Conservation (phyloP, 2,329 filamentous ascomycete species). For the Helotiales sp. region DNA sequence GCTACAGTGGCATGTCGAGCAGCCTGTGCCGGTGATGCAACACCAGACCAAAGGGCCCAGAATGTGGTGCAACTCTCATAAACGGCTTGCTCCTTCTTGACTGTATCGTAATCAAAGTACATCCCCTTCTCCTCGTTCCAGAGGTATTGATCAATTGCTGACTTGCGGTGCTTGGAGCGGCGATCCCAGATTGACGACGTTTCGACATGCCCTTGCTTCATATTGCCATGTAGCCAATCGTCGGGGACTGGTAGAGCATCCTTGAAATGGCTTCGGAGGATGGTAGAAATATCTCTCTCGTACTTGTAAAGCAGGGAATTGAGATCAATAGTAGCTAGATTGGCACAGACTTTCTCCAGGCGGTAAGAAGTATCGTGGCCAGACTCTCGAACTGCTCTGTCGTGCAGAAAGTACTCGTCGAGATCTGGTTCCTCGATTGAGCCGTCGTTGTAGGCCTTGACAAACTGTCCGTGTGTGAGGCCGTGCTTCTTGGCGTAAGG, state of each 20-base stretch:
- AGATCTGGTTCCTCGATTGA: slow-evolving; percentile 80
- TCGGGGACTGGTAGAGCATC: slow-evolving; percentile 80
- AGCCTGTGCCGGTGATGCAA: slow-evolving; percentile 85
- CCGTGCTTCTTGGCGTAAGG: slow-evolving; percentile 56
- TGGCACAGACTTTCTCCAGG: slow-evolving; percentile 81
- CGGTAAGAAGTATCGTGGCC: slow-evolving; percentile 97
- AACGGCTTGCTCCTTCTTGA: slow-evolving; percentile 72
- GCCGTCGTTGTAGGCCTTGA: slow-evolving; percentile 81
- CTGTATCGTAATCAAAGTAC: slow-evolving; percentile 97
- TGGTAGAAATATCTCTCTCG: slow-evolving; percentile 86
- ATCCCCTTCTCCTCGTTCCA: slow-evolving; percentile 92
- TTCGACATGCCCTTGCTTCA: slow-evolving; percentile 69
- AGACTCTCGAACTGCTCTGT: slow-evolving; percentile 92
- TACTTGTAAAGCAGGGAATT: slow-evolving; percentile 97
- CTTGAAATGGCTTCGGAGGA: slow-evolving; percentile 80
- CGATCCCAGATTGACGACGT: slow-evolving; percentile 89
- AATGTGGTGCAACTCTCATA: slow-evolving; percentile 95
- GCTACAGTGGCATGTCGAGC: slow-evolving; percentile 76
- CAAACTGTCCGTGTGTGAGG: slow-evolving; percentile 82
- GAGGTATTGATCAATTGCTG: slow-evolving; percentile 86
- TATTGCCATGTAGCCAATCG: slow-evolving; percentile 74
- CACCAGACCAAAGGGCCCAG: slow-evolving; percentile 96
- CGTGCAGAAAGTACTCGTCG: slow-evolving; percentile 94
- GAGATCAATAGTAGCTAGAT: slow-evolving; percentile 90
- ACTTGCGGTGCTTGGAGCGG: slow-evolving; percentile 79